Evolutionary conservation across 1,284 basidiomycete genomes (phyloP).

Genomic region (Kalmanozyma brasiliensis): DNA sequence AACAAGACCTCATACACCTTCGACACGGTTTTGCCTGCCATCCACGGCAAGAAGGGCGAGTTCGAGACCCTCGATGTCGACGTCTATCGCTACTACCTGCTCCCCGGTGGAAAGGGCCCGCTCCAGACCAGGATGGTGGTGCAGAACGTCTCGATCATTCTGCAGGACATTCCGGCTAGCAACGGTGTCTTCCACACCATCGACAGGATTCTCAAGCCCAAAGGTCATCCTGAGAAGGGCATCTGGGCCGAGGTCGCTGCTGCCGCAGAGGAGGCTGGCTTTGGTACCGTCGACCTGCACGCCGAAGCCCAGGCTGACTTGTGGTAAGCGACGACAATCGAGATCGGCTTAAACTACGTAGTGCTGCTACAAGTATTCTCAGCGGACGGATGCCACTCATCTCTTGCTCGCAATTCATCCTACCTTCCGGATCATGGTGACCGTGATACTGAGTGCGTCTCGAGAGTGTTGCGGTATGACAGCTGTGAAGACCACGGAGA

Average conservation of each 20-base stretch:
- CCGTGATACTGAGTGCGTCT: no score
- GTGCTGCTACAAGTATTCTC: no score
- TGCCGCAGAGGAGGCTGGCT: constrained; percentile 35
- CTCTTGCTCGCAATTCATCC: no score
- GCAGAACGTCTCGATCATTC: constrained; percentile 71
- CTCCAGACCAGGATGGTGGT: constrained; percentile 72
- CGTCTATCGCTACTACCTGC: constrained; percentile 52
- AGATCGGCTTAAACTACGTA: no score
- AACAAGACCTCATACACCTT: constrained; percentile 57
- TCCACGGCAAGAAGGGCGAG: constrained; percentile 34
- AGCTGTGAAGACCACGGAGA: no score
- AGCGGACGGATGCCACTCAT: no score
- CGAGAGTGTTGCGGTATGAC: no score
- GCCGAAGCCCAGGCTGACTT: constrained; percentile 23
- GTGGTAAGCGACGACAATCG: constrained; percentile 29
- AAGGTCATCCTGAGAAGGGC: constrained; percentile 43
- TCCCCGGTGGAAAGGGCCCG: constrained; percentile 64
- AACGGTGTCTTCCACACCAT: constrained; percentile 77
- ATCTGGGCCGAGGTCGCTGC: constrained; percentile 45
- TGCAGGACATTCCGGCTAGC: constrained; percentile 73
- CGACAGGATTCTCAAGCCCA: constrained; percentile 62
- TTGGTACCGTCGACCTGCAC: constrained; percentile 37
- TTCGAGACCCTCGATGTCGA: constrained; percentile 53
- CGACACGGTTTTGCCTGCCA: constrained; percentile 44
- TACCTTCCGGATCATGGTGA: no score